phyloP scores from a whole-genome alignment of 441 rosid species.

The Lepidium campestre region DNA sequence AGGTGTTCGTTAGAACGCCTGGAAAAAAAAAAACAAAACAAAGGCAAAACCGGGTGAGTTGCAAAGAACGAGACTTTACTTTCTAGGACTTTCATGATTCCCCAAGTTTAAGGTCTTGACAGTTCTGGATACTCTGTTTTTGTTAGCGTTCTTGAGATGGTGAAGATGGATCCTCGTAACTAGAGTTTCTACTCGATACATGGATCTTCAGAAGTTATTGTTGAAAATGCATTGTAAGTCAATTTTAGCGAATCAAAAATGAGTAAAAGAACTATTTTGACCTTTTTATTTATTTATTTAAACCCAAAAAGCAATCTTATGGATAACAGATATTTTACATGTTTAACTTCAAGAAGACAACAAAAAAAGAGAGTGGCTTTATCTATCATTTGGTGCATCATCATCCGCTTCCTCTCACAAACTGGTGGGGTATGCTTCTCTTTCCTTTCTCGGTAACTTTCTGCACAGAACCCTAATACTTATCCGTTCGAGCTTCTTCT shows the following conservation, averaged over 20 bases:
- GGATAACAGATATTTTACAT: conserved; percentile 11
- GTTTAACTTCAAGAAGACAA: conserved; percentile 8
- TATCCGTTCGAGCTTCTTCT: conserved; percentile 6
- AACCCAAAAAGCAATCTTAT: not conserved
- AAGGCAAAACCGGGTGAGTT: not conserved
- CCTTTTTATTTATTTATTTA: not conserved
- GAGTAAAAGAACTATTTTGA: not conserved
- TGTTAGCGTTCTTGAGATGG: not conserved
- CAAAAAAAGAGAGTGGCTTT: conserved; percentile 2
- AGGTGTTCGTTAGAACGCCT: conserved; percentile 21
- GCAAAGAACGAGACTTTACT: conserved; percentile 13
- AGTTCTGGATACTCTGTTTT: conserved; percentile 5
- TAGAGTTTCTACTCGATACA: conserved; percentile 4
- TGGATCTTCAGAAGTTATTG: not conserved
- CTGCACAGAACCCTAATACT: conserved; percentile 6
- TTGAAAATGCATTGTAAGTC: not conserved
- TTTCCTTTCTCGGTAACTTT: conserved; percentile 4
- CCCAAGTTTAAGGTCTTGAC: conserved; percentile 6
- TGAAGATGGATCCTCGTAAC: conserved; percentile 18
- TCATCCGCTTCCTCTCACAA: not conserved
- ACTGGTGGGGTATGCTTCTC: conserved; percentile 11
- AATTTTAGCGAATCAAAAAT: not conserved
- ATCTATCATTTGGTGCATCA: conserved; percentile 13
- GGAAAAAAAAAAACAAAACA: not conserved
- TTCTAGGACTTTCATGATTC: conserved; percentile 1